Base-by-base conservation (phyloP, 352 stramenopile species). In the Phytophthora kernoviae region DNA sequence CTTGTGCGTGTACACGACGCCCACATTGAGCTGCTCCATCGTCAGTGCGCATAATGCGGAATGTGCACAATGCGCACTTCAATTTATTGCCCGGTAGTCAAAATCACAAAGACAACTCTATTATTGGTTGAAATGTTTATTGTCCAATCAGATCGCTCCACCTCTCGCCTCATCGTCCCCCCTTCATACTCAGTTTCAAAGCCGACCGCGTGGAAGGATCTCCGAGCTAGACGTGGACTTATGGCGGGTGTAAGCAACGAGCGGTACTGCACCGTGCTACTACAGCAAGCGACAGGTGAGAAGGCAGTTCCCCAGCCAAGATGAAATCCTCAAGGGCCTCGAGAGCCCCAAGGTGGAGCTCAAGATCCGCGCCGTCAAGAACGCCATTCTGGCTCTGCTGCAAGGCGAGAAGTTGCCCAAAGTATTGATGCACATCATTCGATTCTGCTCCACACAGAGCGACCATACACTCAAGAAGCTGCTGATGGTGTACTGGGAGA, bases 341-440 rank as follows among this genome's bases (percentile, higher is more conserved):
- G 96, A 99, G 80, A 96, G 90, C 40, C 94, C 91, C 60, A 96
- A 94, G 58, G 81, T 97, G 39, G 81, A 98, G 82, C 87, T 98
- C 62, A 99, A 99, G 80, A 91, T 98, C 64, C 91, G 93, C 58
- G 97, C 96, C 36, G 84, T 99, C n/a, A 99, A 99, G 81, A 93
- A 87, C 54, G 97, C 97, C 51, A 99, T 99, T 57, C 90, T 99
- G 68, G 91, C 96, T 33, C 84, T 99, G 69, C 88, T 99, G 15
- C 96, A 98, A n/a, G 98, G 97, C 55, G 97, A 99, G 73, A 92
- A 98, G 59, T 96, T 99, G 83, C 96, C 96, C 17, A 95, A 97
- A 63, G 95, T 99, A 73, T 83, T 99, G 27, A 99, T 99, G 98
- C 97, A 98, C 76, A 98, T 99, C 51, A 99, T 99, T 70, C 96